Evolutionary conservation across 2,329 filamentous ascomycete genomes (phyloP).

Genomic region (Apiospora aurea): DNA sequence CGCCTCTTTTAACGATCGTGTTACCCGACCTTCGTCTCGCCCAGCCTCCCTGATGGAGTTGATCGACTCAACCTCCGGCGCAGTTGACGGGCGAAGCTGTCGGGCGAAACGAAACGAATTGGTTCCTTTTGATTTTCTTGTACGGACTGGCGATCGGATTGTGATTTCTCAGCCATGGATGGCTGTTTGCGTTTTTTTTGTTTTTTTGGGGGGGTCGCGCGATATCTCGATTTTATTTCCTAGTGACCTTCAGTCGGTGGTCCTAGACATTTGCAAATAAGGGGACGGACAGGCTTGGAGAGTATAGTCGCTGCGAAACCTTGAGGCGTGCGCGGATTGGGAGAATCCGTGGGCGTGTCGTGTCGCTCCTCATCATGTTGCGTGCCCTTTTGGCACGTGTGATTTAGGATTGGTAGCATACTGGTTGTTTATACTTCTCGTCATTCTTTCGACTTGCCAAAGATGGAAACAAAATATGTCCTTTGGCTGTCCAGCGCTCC

Average conservation of each 20-base stretch:
- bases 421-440: slow-evolving; percentile 29
- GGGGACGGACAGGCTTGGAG: slow-evolving; percentile 13
- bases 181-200: not conserved
- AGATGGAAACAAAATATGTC: not conserved
- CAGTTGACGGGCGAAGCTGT: not conserved
- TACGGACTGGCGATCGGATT: slow-evolving; percentile 13
- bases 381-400: not conserved
- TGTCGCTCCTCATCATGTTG: not conserved
- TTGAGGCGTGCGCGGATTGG: not conserved
- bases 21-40: not conserved
- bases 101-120: slow-evolving; percentile 19
- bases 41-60: slow-evolving; percentile 32
- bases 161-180: slow-evolving; percentile 17
- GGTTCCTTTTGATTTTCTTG: slow-evolving; percentile 22
- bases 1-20: slow-evolving; percentile 15
- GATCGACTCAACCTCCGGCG: slow-evolving; percentile 39
- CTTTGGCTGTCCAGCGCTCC: slow-evolving; percentile 9
- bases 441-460: slow-evolving; percentile 27
- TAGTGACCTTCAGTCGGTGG: slow-evolving; percentile 5
- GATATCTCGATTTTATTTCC: not conserved
- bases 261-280: slow-evolving; percentile 18
- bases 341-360: not conserved
- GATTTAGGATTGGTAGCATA: slow-evolving; percentile 36
- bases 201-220: slow-evolving; percentile 1
- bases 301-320: slow-evolving; percentile 12